Evolutionary conservation across 1,139 yeast species (phyloP).

Genomic region (Saccharomyces hybrid): DNA sequence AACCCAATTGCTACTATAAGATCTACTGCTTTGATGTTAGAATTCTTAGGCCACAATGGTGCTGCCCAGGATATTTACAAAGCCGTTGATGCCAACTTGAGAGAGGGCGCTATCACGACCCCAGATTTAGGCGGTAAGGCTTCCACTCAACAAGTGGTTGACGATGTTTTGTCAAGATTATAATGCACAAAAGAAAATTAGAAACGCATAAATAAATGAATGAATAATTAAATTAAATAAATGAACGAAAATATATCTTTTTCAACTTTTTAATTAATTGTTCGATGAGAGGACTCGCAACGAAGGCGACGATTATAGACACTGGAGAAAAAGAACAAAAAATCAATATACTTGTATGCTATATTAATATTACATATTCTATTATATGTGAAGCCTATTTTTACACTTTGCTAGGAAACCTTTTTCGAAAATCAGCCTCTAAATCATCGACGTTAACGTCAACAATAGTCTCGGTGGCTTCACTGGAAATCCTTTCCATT

Average conservation of each 20-base stretch:
- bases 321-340: not conserved
- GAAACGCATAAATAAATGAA: not conserved
- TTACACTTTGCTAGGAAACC: conserved; percentile 19
- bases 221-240: conserved; percentile 19
- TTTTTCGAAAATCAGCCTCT: conserved; percentile 15
- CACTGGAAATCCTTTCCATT: conserved; percentile 6
- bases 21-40: conserved; percentile 94
- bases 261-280: not conserved
- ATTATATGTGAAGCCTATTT: not conserved
- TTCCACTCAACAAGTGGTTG: conserved; percentile 76
- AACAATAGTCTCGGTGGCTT: conserved; percentile 7
- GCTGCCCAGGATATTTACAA: conserved; percentile 88
- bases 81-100: conserved; percentile 90
- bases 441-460: conserved; percentile 15
- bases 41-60: conserved; percentile 84
- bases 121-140: conserved; percentile 93
- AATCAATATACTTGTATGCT: not conserved
- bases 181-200: conserved; percentile 7
- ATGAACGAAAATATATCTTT: not conserved
- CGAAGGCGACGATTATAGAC: not conserved
- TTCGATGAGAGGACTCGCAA: not conserved
- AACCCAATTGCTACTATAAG: conserved; percentile 98
- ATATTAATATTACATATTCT: not conserved
- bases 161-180: conserved; percentile 48
- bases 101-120: conserved; percentile 72